Base-by-base conservation (phyloP, 2,329 filamentous ascomycete genomes). In the Monascus ruber region DNA sequence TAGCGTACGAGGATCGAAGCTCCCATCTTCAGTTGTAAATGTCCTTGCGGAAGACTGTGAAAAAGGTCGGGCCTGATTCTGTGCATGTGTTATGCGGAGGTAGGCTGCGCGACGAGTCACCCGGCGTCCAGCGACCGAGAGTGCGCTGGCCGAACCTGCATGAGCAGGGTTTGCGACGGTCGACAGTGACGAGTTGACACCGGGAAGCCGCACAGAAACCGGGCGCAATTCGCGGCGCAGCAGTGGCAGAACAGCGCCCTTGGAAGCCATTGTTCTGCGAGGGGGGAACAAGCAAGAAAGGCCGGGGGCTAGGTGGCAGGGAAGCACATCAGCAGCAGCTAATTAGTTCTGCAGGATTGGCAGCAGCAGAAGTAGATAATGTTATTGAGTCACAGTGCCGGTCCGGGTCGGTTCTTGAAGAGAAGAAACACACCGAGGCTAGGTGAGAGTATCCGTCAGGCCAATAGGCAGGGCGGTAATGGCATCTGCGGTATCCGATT, bases 1-100 rank as follows among this genome's bases (percentile, higher is more conserved):
- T 42, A 88, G 71, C 40, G 71, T 62, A 24, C 59, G 58, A 6
- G 81, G 81, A 56, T 87, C 80, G 51, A 85, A 84, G 40, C 68
- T 55, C 29, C 77, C 75, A 41, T 76, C 68, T 25, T 61, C 56
- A 42, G 68, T 64, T 37, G 66, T 65, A 41, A 69, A 56, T 38
- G 54, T 54, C 33, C 61, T 59, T 36, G 52, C 55, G 32, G 60
- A 41, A 35, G 66, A 65, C 33, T 63, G 58, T 26, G 70, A 72
- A 49, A 74, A 70, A 1, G 60, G 46, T 38, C 68, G 62, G 45
- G 52, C 56, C 43, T 67, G 65, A 24, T 41, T 45, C 6, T 37
- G 44, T 10, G 42, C 34, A 32, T 37, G 38, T 8, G 34, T 39
- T 24, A 40, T 41, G 8, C 45, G 36, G 37, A 55, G 51, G n/a